Conservation (phyloP, 2,329 filamentous ascomycete genomes). For the Cladophialophora chaetospira region DNA sequence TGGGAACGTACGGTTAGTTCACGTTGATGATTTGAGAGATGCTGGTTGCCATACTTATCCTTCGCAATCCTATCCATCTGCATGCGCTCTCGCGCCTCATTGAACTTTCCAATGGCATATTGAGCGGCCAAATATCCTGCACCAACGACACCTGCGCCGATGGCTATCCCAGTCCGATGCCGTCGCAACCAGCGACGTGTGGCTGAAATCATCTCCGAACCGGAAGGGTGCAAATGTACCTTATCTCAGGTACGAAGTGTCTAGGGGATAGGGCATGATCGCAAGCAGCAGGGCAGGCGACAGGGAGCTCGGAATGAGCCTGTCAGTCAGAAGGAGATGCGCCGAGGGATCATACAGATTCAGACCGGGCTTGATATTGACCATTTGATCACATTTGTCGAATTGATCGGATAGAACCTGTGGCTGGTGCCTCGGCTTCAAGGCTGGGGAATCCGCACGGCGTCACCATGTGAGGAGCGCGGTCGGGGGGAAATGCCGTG, state of each 20-base stretch:
- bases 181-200: conserved; percentile 89
- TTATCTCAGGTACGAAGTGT: conserved; percentile 25
- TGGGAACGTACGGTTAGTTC: conserved; percentile 43
- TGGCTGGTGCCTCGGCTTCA: conserved; percentile 26
- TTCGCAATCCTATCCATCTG: conserved; percentile 92
- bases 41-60: conserved; percentile 75
- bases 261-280: conserved; percentile 25
- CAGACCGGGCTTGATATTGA: conserved; percentile 15
- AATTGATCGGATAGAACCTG: conserved; percentile 11
- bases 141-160: conserved; percentile 84
- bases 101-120: conserved; percentile 88
- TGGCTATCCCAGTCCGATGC: conserved; percentile 85
- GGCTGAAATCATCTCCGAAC: conserved; percentile 63
- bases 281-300: conserved; percentile 9
- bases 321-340: conserved; percentile 7
- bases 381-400: conserved; percentile 15
- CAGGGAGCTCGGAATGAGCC: conserved; percentile 5
- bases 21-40: background rate
- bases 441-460: background rate
- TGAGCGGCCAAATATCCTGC: conserved; percentile 89
- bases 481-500: too few species aligned
- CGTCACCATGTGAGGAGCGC: too few species aligned
- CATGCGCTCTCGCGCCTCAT: conserved; percentile 93
- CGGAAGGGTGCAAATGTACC: conserved; percentile 50
- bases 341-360: background rate